A percentile compares a stretch with the other conserved stretches of the same genome.
Evolutionary conservation across 2,329 filamentous ascomycete genomes (phyloP).

Genomic region (Trichoderma sp.): DNA sequence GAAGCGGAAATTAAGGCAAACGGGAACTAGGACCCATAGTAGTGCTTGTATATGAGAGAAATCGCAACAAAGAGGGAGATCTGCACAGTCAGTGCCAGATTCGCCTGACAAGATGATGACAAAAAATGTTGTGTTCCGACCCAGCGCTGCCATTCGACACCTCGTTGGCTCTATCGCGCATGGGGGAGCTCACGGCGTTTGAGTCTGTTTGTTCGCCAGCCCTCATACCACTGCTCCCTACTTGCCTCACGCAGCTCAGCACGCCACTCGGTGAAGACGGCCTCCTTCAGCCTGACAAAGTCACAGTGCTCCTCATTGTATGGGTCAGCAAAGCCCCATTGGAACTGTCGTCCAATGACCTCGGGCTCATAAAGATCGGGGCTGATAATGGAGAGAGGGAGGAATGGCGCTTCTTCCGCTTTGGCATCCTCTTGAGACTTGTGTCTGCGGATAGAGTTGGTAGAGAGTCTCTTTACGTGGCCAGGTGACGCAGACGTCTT

Average conservation of each 20-base stretch:
- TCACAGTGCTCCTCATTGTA: slow-evolving; percentile 92
- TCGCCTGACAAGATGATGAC: slow-evolving; percentile 16
- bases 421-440: slow-evolving; percentile 48
- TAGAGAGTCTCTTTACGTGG: slow-evolving; percentile 50
- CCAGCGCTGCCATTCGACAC: neutral
- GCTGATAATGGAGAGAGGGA: slow-evolving; percentile 91
- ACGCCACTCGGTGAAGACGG: slow-evolving; percentile 92
- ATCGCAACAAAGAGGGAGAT: neutral
- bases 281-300: slow-evolving; percentile 85
- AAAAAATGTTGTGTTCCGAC: slow-evolving; percentile 3
- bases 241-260: slow-evolving; percentile 87
- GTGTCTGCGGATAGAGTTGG: slow-evolving; percentile 47
- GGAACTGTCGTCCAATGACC: slow-evolving; percentile 81
- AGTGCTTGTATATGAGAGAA: neutral
- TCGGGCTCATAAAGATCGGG: slow-evolving; percentile 86
- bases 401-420: slow-evolving; percentile 63
- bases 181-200: slow-evolving; percentile 53
- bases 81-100: slow-evolving; percentile 3
- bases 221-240: slow-evolving; percentile 91
- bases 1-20: slow-evolving; percentile 11
- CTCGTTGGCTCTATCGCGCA: slow-evolving; percentile 34
- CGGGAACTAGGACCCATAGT: neutral
- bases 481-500: slow-evolving; percentile 38
- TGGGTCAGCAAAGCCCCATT: slow-evolving; percentile 96
- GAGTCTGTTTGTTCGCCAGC: slow-evolving; percentile 78